Conservation (phyloP, 371 early-diverging fungal species). For the Thermomucor indicae-seudaticae region DNA sequence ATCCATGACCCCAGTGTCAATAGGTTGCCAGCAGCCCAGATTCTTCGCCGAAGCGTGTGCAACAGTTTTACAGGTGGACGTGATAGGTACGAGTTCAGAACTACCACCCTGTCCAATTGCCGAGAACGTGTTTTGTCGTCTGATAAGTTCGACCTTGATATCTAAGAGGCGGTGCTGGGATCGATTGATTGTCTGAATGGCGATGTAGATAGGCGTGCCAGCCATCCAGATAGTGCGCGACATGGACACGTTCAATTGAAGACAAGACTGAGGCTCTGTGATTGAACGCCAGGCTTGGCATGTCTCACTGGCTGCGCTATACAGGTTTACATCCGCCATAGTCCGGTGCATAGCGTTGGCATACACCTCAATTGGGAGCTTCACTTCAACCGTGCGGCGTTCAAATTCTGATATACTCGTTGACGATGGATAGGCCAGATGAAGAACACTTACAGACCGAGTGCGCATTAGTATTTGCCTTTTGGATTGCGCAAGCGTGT, state of each 20-base stretch:
- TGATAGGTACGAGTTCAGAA: slow-evolving; percentile 12
- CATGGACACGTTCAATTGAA: slow-evolving; percentile 13
- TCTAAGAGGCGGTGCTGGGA: slow-evolving; percentile 9
- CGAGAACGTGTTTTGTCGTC: slow-evolving; percentile 21
- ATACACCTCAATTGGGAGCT: background rate
- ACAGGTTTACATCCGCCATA: background rate
- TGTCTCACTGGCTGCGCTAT: slow-evolving; percentile 9
- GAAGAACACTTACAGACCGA: too few species aligned
- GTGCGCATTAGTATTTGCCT: too few species aligned
- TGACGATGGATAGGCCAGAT: too few species aligned
- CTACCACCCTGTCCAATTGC: slow-evolving; percentile 2
- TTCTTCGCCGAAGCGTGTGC: slow-evolving; percentile 3
- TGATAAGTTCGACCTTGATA: slow-evolving; percentile 24
- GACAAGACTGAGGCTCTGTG: background rate
- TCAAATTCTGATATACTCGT: too few species aligned
- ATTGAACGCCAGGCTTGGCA: slow-evolving; percentile 13
- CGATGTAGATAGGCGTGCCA: slow-evolving; percentile 23
- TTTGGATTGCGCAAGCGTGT: background rate
- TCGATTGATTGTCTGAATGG: slow-evolving; percentile 14
- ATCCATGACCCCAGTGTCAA: slow-evolving; percentile 13
- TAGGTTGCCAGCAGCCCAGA: slow-evolving; percentile 26
- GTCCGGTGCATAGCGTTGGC: background rate
- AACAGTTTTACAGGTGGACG: slow-evolving; percentile 18
- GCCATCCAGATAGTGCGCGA: slow-evolving; percentile 30
- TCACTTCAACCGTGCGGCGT: background rate